Percentiles rank a stretch among this genome's conserved stretches.
Conservation (phyloP, 2,329 filamentous ascomycete species). For the Beauveria asiatica region DNA sequence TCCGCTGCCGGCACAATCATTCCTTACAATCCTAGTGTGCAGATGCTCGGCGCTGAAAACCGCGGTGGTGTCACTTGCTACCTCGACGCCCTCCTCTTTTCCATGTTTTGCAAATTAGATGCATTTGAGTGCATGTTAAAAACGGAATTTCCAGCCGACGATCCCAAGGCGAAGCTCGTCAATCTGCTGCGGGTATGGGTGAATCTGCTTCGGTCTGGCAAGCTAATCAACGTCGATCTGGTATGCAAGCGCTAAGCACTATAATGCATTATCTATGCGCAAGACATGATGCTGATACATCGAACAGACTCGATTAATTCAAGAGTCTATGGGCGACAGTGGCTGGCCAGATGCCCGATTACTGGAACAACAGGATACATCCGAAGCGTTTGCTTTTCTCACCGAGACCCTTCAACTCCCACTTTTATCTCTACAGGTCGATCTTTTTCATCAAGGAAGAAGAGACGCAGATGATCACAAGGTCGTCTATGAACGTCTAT, state of each 20-base stretch:
- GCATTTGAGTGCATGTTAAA: slow-evolving; percentile 91
- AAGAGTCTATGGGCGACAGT: slow-evolving; percentile 73
- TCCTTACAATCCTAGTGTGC: slow-evolving; percentile 61
- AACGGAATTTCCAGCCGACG: slow-evolving; percentile 60
- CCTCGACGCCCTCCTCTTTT: slow-evolving; percentile 81
- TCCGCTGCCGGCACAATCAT: slow-evolving; percentile 72
- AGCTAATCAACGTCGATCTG: slow-evolving; percentile 76
- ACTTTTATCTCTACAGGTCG: slow-evolving; percentile 82
- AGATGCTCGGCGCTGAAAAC: slow-evolving; percentile 80
- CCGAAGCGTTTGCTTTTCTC: slow-evolving; percentile 91
- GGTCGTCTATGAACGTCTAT: slow-evolving; percentile 79
- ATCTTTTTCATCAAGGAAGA: slow-evolving; percentile 86
- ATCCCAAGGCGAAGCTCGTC: slow-evolving; percentile 63
- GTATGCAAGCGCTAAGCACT: slow-evolving; percentile 35
- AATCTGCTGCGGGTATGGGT: slow-evolving; percentile 81
- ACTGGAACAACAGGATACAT: slow-evolving; percentile 85
- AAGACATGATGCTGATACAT: slow-evolving; percentile 19
- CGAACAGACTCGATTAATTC: slow-evolving; percentile 66
- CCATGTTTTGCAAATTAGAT: slow-evolving; percentile 87
- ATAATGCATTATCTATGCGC: background rate
- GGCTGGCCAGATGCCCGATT: slow-evolving; percentile 77
- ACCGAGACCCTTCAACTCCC: slow-evolving; percentile 84
- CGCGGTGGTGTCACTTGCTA: slow-evolving; percentile 86
- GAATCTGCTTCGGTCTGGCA: slow-evolving; percentile 78
- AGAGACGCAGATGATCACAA: slow-evolving; percentile 86